Percentiles rank a stretch among this genome's conserved stretches.
These are phyloP conservation scores for Populus tomentosa DNA, from an alignment of 441 rosid species.

Conservation along the genomic window DNA sequence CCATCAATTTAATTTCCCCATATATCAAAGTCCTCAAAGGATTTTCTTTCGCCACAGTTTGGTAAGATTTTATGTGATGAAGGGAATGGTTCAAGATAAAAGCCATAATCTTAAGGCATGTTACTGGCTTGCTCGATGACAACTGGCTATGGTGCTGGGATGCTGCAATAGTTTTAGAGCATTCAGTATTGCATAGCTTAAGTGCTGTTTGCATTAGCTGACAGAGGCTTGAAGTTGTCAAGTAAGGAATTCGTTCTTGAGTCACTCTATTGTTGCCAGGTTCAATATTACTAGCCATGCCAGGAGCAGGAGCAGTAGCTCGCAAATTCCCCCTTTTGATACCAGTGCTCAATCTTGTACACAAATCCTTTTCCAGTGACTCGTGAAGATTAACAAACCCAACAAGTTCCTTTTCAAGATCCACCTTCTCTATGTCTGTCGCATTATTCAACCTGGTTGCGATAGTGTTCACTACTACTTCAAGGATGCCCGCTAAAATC, in stretches of 20 bases:
- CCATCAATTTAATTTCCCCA: constrained; percentile 59
- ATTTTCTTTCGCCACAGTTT: constrained; percentile 44
- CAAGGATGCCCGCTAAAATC: constrained; percentile 49
- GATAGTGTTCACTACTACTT: constrained; percentile 56
- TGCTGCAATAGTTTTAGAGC: constrained; percentile 24
- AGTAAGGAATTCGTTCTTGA: constrained; percentile 43
- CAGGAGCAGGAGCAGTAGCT: constrained; percentile 28
- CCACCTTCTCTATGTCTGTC: constrained; percentile 37
- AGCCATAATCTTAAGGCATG: constrained; percentile 31
- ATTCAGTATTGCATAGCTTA: constrained; percentile 28
- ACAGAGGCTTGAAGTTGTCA: constrained; percentile 67
- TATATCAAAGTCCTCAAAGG: constrained; percentile 47
- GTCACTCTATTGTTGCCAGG: constrained; percentile 28
- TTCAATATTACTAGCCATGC: constrained; percentile 26
- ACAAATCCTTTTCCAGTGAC: constrained; percentile 38
- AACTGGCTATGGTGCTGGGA: constrained; percentile 52
- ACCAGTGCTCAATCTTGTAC: constrained; percentile 40
- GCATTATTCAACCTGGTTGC: constrained; percentile 60
- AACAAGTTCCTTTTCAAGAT: constrained; percentile 56
- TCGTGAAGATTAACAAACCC: constrained; percentile 46
- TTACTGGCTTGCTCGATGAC: constrained; percentile 35
- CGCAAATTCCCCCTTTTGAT: constrained; percentile 42
- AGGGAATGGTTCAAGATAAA: constrained; percentile 56
- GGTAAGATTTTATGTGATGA: constrained; percentile 51
- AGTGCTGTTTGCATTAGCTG: constrained; percentile 45